Conservation (phyloP, 192 early-diverging fungal species). For the Rhizoclosmatium sp. region DNA sequence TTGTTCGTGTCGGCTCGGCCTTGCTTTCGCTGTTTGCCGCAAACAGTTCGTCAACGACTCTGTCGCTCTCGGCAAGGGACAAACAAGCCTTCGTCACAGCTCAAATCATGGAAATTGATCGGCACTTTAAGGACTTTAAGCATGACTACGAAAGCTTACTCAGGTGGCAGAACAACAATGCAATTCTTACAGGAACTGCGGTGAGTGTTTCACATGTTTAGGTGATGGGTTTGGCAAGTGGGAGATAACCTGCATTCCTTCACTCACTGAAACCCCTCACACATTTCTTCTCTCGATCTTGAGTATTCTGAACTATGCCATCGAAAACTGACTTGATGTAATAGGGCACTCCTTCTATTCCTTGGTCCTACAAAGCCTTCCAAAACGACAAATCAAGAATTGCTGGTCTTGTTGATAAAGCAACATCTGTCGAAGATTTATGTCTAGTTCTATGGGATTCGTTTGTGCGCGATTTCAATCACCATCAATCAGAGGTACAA, state of each 20-base stretch:
- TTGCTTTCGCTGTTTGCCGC: neutral
- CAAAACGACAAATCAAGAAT: neutral
- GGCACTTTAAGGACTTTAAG: neutral
- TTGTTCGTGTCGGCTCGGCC: neutral
- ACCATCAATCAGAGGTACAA: neutral
- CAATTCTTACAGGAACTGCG: neutral
- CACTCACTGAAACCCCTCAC: too few species aligned
- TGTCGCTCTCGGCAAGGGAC: neutral
- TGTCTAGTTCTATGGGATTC: neutral
- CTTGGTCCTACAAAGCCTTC: neutral
- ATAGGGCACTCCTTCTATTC: neutral
- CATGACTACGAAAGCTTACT: neutral
- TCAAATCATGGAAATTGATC: neutral
- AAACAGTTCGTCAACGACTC: neutral
- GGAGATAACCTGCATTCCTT: too few species aligned
- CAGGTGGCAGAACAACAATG: neutral
- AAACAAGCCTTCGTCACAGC: neutral
- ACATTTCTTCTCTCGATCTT: too few species aligned
- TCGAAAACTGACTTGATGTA: neutral
- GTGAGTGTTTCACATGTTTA: neutral
- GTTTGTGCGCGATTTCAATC: neutral
- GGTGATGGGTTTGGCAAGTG: too few species aligned
- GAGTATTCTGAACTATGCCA: too few species aligned
- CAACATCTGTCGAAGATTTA: neutral
- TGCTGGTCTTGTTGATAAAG: neutral